These are phyloP conservation scores for Cadophora malorum DNA, from an alignment of 2,329 filamentous ascomycete species.

Conservation along the genomic window DNA sequence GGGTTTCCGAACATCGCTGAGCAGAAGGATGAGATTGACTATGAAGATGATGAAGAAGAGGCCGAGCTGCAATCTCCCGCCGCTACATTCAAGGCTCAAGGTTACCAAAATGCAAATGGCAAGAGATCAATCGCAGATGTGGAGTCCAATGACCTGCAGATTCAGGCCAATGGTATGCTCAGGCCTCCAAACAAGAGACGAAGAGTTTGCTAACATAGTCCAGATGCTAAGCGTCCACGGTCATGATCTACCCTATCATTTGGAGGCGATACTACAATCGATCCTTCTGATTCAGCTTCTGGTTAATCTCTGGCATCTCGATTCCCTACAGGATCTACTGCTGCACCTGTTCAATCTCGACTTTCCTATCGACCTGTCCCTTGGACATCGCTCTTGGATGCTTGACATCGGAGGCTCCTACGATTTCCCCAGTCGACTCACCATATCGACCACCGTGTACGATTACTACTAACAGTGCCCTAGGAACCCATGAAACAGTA, in stretches of 20 bases:
- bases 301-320: neutral
- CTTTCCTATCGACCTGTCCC: neutral
- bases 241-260: conserved; percentile 34
- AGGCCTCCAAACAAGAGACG: neutral
- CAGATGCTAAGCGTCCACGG: conserved; percentile 45
- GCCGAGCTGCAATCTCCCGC: conserved; percentile 13
- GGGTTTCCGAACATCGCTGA: conserved; percentile 39
- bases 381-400: conserved; percentile 1
- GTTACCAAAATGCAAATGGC: conserved; percentile 32
- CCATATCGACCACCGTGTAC: conserved; percentile 19
- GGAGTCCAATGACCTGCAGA: conserved; percentile 35
- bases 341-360: conserved; percentile 5
- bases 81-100: conserved; percentile 6
- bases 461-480: conserved; percentile 31
- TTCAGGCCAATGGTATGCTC: conserved; percentile 38
- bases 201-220: conserved; percentile 31
- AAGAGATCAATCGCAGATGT: conserved; percentile 42
- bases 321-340: neutral
- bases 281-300: neutral
- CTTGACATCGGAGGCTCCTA: neutral
- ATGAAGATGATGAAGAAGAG: conserved; percentile 40
- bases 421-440: conserved; percentile 9
- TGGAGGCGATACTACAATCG: neutral
- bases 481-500: conserved; percentile 34
- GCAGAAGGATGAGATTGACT: conserved; percentile 42